These are phyloP conservation scores for Orbilia quercus DNA, from an alignment of 2,329 filamentous ascomycete species.

Conservation along the genomic window DNA sequence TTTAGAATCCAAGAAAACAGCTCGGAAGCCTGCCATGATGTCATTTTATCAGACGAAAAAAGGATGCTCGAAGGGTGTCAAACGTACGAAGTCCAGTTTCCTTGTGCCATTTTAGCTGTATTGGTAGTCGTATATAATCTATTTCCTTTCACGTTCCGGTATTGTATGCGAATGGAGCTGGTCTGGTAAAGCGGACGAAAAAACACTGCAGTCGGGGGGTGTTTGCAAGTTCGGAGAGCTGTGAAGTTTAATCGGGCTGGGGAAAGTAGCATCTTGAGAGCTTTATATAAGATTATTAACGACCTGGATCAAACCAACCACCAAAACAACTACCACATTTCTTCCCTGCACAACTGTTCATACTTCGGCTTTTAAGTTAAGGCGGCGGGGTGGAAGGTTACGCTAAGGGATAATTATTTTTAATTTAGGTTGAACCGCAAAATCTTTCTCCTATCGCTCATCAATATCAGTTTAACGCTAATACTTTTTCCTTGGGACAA, in stretches of 20 bases:
- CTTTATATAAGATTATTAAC: constrained; percentile 50
- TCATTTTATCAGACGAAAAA: not conserved
- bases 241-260: constrained; percentile 54
- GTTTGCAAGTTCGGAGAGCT: constrained; percentile 53
- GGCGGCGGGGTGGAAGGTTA: constrained; percentile 45
- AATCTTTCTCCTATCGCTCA: constrained; percentile 38
- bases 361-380: constrained; percentile 39
- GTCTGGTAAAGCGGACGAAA: constrained; percentile 22
- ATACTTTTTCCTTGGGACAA: constrained; percentile 3
- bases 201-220: constrained; percentile 25
- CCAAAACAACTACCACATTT: constrained; percentile 28
- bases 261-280: constrained; percentile 54
- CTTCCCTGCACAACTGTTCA: constrained; percentile 27
- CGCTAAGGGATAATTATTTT: constrained; percentile 30
- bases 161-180: constrained; percentile 28
- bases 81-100: constrained; percentile 55
- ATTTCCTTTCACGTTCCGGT: constrained; percentile 17
- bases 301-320: constrained; percentile 1
- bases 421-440: constrained; percentile 44
- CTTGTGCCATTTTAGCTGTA: constrained; percentile 54
- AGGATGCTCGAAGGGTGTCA: not conserved
- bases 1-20: not conserved
- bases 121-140: constrained; percentile 28
- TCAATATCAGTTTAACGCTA: constrained; percentile 15
- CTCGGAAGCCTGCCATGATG: not conserved